These are phyloP conservation scores for Penicillium vulpinum DNA, from an alignment of 2,329 filamentous ascomycete genomes.

Conservation along the genomic window DNA sequence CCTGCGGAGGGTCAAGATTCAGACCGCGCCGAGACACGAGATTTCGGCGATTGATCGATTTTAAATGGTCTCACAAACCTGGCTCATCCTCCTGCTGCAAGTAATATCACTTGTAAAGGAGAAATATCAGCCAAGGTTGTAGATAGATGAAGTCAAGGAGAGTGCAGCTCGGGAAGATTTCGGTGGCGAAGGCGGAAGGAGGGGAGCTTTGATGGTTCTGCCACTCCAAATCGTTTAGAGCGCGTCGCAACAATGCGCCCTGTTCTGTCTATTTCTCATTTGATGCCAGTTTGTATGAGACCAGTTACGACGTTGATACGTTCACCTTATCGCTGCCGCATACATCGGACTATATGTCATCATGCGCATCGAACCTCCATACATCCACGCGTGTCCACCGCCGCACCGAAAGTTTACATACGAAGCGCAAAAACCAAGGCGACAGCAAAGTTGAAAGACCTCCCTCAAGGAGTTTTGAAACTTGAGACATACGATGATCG, in stretches of 20 bases:
- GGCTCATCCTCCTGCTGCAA: slow-evolving; percentile 38
- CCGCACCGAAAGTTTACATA: slow-evolving; percentile 12
- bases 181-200: slow-evolving; percentile 39
- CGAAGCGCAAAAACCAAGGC: slow-evolving; percentile 40
- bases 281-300: slow-evolving; percentile 9
- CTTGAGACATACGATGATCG: slow-evolving; percentile 44
- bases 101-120: slow-evolving; percentile 28
- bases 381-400: slow-evolving; percentile 18
- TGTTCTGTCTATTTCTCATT: slow-evolving; percentile 14
- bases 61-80: slow-evolving; percentile 38
- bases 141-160: slow-evolving; percentile 23
- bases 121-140: slow-evolving; percentile 31
- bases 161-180: slow-evolving; percentile 37
- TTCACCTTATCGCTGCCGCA: slow-evolving; percentile 19
- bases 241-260: slow-evolving; percentile 28
- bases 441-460: slow-evolving; percentile 46
- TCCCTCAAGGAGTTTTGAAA: slow-evolving; percentile 59
- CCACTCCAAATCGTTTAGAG: slow-evolving; percentile 12
- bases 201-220: slow-evolving; percentile 25
- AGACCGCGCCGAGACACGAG: slow-evolving; percentile 34
- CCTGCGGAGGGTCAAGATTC: slow-evolving; percentile 35
- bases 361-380: slow-evolving; percentile 29
- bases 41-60: slow-evolving; percentile 23
- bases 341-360: slow-evolving; percentile 32
- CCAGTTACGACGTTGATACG: neutral